Base-by-base conservation (phyloP, 164 flowering plant genomes). In the Echeveria elegans region DNA sequence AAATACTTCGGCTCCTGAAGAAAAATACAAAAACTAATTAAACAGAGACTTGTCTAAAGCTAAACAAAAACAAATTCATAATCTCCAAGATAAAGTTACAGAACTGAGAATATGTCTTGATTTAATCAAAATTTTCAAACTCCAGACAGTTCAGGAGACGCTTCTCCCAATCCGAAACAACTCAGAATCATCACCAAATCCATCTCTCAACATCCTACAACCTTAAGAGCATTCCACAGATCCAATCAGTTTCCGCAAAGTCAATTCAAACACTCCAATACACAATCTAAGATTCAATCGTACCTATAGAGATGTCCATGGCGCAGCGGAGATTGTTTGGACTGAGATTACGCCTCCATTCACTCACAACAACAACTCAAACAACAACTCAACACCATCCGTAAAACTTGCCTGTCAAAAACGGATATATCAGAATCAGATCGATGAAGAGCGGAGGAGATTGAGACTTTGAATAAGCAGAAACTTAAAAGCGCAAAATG, bases 121-220 rank as follows among this genome's bases (percentile, higher is more conserved):
- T n/a, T n/a, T 48, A n/a, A 48, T 48, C 53, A n/a, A 36, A n/a
- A n/a, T n/a, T 23, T 43, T 65, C n/a, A 29, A 50, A 21, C n/a
- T 48, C 23, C 53, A 48, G 53, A n/a, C n/a, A n/a, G n/a, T n/a
- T n/a, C n/a, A n/a, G n/a, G 53, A 48, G 53, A 48, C 53, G 53
- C 24, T 19, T 60, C 70, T 70, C 43, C 30, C 65, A 29, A 62
- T 60, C 77, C 66, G 59, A 67, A 71, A 69, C 72, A 66, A 74
- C 59, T 67, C 18, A 69, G 16, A 65, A 72, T 77, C 77, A 83
- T 83, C 86, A 81, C 81, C 85, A 70, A 77, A 76, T 75, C 79
- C 74, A 61, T 32, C 69, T 72, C 73, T 73, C 76, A 76, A 60
- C 77, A 79, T 72, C 83, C 86, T 81, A 78, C n/a, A n/a, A n/a